Base-by-base conservation (phyloP, 2,329 filamentous ascomycete species). In the Cryphonectria nitschkei region DNA sequence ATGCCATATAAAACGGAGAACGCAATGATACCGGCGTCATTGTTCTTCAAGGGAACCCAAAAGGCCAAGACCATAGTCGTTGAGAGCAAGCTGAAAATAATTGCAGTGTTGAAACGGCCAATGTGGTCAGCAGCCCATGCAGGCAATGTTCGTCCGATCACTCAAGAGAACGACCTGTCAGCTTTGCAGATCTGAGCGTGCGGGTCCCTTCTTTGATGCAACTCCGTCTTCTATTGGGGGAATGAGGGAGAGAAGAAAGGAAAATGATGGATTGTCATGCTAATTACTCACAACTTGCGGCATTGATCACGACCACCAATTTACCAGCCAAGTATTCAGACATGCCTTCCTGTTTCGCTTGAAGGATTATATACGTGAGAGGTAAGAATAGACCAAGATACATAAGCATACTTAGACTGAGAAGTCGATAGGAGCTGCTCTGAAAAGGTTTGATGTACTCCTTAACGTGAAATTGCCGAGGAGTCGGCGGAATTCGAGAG, bases 81-180 rank as follows among this genome's bases (percentile, higher is more conserved):
- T 29, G 84, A 80, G 65, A 82, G 68, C 22, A 79, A 78, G 26
- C 81, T 82, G 69, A 84, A 80, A 13, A 84, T 77, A 67, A 84
- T 83, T 43, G 75, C 74, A 69, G 76, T 72, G 70, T 76, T 76
- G 72, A 73, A 76, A 22, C 66, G 65, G 19, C 75, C 75, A 26
- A 73, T 11, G 58, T 66, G 52, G 67, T 77, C 75, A 6, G 73
- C 69, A 3, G 74, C 39, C 41, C 68, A 68, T 26, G 73, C 72
- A 16, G 74, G 69, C 16, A 69, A 26, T 14, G 73, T 65, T 14
- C 72, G 69, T 29, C 73, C 73, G 52, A 74, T 65, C 3, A 77
- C 67, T 68, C 22, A 22, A 52, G 7, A 50, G 22, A 32, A 29
- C 22, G 52, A 52, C 3, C 32, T 7, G 19, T 34, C 19, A 32